These are phyloP conservation scores for Peronospora destructor DNA, from an alignment of 352 stramenopile species.

Conservation along the genomic window DNA sequence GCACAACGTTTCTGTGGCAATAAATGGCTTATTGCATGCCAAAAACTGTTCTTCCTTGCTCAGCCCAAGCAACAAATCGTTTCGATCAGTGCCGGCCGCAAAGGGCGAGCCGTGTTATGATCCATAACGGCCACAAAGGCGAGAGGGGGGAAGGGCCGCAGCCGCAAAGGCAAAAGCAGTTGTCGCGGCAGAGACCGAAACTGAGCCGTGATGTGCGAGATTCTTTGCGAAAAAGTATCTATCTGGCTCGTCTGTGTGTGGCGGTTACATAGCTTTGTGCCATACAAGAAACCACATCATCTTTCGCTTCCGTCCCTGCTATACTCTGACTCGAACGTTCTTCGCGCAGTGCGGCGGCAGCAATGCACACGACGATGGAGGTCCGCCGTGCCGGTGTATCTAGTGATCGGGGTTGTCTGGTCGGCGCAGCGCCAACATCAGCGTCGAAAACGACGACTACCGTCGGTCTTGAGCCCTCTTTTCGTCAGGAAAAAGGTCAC, in stretches of 20 bases:
- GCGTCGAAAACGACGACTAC: background rate
- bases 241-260: conserved; percentile 10
- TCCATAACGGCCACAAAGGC: conserved; percentile 9
- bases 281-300: conserved; percentile 10
- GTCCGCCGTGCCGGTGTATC: background rate
- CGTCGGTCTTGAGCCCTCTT: conserved; percentile 3
- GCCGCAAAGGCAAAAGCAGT: conserved; percentile 14
- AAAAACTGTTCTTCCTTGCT: background rate
- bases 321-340: conserved; percentile 19
- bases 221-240: conserved; percentile 14
- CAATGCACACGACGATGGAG: background rate
- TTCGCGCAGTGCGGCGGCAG: conserved; percentile 3
- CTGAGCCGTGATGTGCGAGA: background rate
- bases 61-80: conserved; percentile 7
- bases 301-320: conserved; percentile 9
- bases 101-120: conserved; percentile 3
- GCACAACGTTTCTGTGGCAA: background rate
- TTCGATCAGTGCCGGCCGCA: background rate
- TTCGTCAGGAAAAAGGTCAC: conserved; percentile 7
- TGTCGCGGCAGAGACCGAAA: conserved; percentile 12
- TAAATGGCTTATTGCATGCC: background rate
- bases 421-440: background rate
- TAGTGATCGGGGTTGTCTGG: background rate
- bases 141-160: conserved; percentile 16
- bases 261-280: conserved; percentile 13